Evolutionary conservation across 352 stramenopile species (phyloP).

Genomic region (Phytophthora litchii): DNA sequence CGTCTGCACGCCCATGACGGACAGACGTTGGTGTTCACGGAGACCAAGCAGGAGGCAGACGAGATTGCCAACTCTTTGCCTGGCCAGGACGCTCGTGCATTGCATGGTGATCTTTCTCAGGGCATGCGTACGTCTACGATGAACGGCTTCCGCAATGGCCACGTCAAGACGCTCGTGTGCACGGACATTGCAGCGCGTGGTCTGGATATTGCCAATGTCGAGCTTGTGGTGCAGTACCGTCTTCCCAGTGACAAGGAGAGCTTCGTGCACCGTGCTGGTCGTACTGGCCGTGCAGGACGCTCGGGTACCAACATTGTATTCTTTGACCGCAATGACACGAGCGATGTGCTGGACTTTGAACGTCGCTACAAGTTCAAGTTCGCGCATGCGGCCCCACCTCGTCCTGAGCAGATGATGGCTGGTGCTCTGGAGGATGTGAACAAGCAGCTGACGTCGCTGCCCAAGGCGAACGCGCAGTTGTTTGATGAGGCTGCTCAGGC

Average conservation of each 20-base stretch:
- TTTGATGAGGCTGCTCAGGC: constrained; percentile 65
- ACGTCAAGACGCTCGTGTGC: constrained; percentile 93
- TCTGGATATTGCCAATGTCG: constrained; percentile 90
- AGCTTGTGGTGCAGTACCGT: constrained; percentile 94
- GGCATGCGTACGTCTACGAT: constrained; percentile 95
- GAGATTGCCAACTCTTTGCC: constrained; percentile 92
- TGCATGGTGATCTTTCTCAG: constrained; percentile 84
- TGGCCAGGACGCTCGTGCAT: constrained; percentile 55
- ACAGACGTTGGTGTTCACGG: constrained; percentile 96
- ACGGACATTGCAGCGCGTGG: constrained; percentile 91
- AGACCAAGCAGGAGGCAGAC: constrained; percentile 97
- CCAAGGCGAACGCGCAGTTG: constrained; percentile 45
- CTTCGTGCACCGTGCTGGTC: constrained; percentile 94
- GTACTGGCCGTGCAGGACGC: constrained; percentile 88
- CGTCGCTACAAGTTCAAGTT: constrained; percentile 83
- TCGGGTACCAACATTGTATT: constrained; percentile 88
- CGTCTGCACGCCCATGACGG: constrained; percentile 68
- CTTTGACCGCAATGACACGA: constrained; percentile 68
- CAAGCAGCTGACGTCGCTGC: constrained; percentile 58
- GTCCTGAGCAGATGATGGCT: constrained; percentile 68
- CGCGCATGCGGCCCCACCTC: constrained; percentile 54
- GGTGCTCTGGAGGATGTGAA: constrained; percentile 55
- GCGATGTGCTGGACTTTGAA: constrained; percentile 81
- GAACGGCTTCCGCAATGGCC: constrained; percentile 94
- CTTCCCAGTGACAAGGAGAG: constrained; percentile 94